Evolutionary conservation across 2,329 filamentous ascomycete species (phyloP), one percentile per base, ranked within the genome.

Genomic region (Fusarium globosum): DNA sequence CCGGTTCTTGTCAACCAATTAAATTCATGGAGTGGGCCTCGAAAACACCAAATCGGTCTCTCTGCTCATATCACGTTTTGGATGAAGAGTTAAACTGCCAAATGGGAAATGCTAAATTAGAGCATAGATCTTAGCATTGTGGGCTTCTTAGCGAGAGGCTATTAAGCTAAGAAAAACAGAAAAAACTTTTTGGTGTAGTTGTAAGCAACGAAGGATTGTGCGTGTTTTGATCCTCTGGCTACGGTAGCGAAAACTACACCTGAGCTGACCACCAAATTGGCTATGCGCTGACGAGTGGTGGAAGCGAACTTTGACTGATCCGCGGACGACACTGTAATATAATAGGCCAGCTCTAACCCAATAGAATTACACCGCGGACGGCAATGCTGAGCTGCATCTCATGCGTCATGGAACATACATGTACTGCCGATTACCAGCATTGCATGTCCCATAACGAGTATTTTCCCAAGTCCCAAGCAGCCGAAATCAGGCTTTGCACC

Each of bases 361-460:
- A 68, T 68, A 69, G 66, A 68, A 69, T 51, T 68, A 69, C 66
- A 68, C 38, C 49, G 23, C 30, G 20, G 52, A 33, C 16, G 9
- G 33, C 26, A 43, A 28, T 36, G 23, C 11, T 39, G 30, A 39
- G 36, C 33, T 68, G 30, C 20, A 39, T 63, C 42, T 55, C 56
- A 43, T 43, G 30, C 36, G 33, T 62, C 42, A 33, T 61, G 30
- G 38, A 36, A 60, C 43, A 23, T 48, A 14, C 21, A 14, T 53
- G 21, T 35, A 28, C 51, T 28, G 23, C 23, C 18, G 35, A 39
- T n/a, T 28, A 28, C 20, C 28, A 49, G 14, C 28, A 21, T 55
- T 28, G 18, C n/a, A 39, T 49, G 36, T 46, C 23, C 18, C 42
- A 28, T 38, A 39, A 33, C 16, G 48, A n/a, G 16, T 57, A 12